Evolutionary conservation across 768 basidiomycete genomes (phyloP), one percentile per base, ranked within the genome.

Genomic region (Kwoniella sp.): DNA sequence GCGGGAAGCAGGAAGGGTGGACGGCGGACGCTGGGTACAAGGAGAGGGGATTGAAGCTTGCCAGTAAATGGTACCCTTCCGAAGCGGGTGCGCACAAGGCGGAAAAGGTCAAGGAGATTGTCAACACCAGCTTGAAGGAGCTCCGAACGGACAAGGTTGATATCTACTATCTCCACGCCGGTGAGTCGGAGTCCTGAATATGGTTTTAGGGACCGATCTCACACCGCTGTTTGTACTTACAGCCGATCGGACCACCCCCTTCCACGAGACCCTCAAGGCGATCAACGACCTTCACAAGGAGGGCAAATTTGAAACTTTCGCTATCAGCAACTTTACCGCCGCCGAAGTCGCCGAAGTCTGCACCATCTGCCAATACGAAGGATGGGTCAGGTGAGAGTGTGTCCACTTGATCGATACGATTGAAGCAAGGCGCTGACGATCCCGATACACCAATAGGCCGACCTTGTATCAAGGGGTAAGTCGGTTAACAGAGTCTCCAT

Each of bases 51-150:
- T 72, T 88, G 26, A 83, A 83, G 61, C 79, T 88, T 48, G 86
- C 87, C 48, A 88, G 87, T 0, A 89, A 89, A 74, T 83, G 86
- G 20, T 84, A 83, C 65, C 86, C 87, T 0, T 73, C 66, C 50
- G 58, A 66, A 11, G 81, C 82, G 38, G 62, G 70, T 52, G 45
- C 58, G 26, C 74, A 76, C 52, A 66, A 72, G 54, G 65, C 65
- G 4, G 76, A 76, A 72, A 81, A 82, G 37, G 66, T 85, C 25
- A 80, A 83, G 60, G 80, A 78, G 56, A 70, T 79, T 37, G 67
- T 81, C 30, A 68, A 82, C 34, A 61, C 69, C 29, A 82, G 80
- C n/a, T 68, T 84, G 81, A 85, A 74, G 76, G 84, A 74, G 56
- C 83, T 83, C 80, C 84, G 81, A 71, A 82, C 85, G 4, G 82